Conservation (phyloP, 257 asterid species). For the Lantana camara region DNA sequence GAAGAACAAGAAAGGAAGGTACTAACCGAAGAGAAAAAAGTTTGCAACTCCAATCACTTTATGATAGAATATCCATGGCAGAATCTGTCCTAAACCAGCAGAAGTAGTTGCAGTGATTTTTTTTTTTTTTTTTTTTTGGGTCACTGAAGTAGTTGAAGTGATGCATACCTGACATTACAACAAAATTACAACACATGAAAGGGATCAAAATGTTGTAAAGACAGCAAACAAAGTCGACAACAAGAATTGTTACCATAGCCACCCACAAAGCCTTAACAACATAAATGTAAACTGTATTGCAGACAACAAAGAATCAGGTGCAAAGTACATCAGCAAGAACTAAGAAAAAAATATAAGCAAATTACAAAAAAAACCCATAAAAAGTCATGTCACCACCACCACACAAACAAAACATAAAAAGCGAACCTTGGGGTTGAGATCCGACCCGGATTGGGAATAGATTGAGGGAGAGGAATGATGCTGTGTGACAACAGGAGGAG, state of each 20-base stretch:
- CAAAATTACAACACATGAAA: not conserved
- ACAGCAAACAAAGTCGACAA: conserved; percentile 11
- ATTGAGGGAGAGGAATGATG: too few relatives aligned
- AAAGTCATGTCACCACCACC: not conserved
- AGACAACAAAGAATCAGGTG: not conserved
- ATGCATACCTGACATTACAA: conserved; percentile 52
- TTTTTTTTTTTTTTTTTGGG: too few relatives aligned
- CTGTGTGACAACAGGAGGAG: too few relatives aligned
- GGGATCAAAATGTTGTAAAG: not conserved
- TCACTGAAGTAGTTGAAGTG: conserved; percentile 57
- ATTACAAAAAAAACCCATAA: too few relatives aligned
- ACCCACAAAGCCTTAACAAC: not conserved
- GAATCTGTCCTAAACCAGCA: conserved; percentile 63
- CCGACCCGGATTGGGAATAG: too few relatives aligned
- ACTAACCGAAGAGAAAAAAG: conserved; percentile 65
- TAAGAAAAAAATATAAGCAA: too few relatives aligned
- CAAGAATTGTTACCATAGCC: not conserved
- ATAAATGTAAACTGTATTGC: not conserved
- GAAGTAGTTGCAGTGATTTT: too few relatives aligned
- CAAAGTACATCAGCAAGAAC: too few relatives aligned
- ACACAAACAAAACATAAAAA: not conserved
- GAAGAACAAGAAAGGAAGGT: not conserved
- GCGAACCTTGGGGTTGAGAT: conserved; percentile 55
- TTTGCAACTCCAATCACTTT: conserved; percentile 56
- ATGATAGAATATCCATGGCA: conserved; percentile 81